These are phyloP conservation scores for Cyberlindnera euphorbiae DNA, from an alignment of 805 yeast species.

Conservation along the genomic window DNA sequence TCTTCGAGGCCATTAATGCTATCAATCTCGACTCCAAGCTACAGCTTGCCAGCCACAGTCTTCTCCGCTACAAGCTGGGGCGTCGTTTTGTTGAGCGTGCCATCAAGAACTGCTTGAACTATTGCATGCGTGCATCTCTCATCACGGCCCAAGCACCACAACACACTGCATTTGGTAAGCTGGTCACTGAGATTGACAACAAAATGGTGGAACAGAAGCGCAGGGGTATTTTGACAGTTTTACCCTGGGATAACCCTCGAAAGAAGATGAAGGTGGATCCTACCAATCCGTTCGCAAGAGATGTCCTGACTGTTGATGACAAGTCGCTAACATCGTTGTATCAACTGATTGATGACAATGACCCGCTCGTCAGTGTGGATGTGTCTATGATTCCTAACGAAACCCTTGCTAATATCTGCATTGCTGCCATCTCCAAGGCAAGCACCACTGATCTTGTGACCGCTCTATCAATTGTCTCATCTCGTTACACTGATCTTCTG, in stretches of 20 bases:
- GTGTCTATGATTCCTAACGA: slow-evolving; percentile 62
- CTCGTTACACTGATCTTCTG: slow-evolving; percentile 51
- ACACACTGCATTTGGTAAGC: slow-evolving; percentile 15
- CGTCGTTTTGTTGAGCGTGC: slow-evolving; percentile 62
- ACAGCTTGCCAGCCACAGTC: slow-evolving; percentile 35
- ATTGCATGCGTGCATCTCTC: slow-evolving; percentile 33
- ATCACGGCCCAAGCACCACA: slow-evolving; percentile 21
- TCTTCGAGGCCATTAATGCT: slow-evolving; percentile 53
- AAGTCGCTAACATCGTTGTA: slow-evolving; percentile 60
- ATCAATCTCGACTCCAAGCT: slow-evolving; percentile 59
- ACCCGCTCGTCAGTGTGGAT: slow-evolving; percentile 65
- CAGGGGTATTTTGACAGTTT: slow-evolving; percentile 21
- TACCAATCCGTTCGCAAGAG: slow-evolving; percentile 28
- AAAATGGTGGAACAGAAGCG: slow-evolving; percentile 26
- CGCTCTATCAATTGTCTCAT: slow-evolving; percentile 64
- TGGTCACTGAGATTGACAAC: slow-evolving; percentile 20
- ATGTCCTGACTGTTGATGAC: slow-evolving; percentile 33
- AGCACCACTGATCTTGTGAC: slow-evolving; percentile 49
- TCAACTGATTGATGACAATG: slow-evolving; percentile 55
- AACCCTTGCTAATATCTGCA: slow-evolving; percentile 58
- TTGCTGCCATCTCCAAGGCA: slow-evolving; percentile 57
- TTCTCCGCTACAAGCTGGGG: slow-evolving; percentile 44
- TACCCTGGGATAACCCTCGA: slow-evolving; percentile 26
- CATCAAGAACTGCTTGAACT: slow-evolving; percentile 41
- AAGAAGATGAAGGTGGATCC: slow-evolving; percentile 21